These are phyloP conservation scores for Trametes meyenii DNA, from an alignment of 768 basidiomycete genomes.

Conservation along the genomic window DNA sequence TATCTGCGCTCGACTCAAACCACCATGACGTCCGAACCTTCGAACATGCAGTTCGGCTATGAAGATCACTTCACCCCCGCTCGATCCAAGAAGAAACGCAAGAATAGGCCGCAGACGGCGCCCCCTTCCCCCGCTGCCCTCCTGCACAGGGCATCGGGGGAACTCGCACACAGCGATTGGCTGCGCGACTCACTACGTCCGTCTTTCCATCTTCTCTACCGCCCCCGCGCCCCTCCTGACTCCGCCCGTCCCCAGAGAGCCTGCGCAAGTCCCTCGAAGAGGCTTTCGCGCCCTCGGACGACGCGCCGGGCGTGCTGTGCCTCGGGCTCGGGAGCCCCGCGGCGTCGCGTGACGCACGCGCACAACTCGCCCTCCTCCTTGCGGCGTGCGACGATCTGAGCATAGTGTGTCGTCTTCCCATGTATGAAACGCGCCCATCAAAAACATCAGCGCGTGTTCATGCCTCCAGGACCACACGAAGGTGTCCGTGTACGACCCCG, in stretches of 20 bases:
- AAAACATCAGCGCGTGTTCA: constrained; percentile 24
- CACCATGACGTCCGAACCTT: neutral
- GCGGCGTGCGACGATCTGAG: constrained; percentile 53
- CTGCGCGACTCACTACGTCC: constrained; percentile 56
- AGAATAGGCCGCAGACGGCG: constrained; percentile 38
- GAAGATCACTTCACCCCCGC: constrained; percentile 57
- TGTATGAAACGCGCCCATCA: constrained; percentile 14
- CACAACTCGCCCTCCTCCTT: constrained; percentile 70
- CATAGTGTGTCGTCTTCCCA: constrained; percentile 54
- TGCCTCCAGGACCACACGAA: constrained; percentile 46
- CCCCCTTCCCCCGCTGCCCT: constrained; percentile 40
- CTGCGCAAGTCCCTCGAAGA: constrained; percentile 29
- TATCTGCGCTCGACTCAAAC: neutral
- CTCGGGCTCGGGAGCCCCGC: constrained; percentile 78
- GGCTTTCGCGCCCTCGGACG: constrained; percentile 19
- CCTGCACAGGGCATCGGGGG: constrained; percentile 47
- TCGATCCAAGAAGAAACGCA: constrained; percentile 55
- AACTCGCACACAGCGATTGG: constrained; percentile 56
- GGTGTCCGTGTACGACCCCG: constrained; percentile 69
- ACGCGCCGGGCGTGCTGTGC: constrained; percentile 51
- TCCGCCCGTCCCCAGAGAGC: constrained; percentile 22
- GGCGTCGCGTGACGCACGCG: constrained; percentile 59
- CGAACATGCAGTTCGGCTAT: constrained; percentile 39
- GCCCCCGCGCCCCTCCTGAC: constrained; percentile 17
- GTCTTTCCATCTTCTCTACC: constrained; percentile 32